Evolutionary conservation across 2,329 filamentous ascomycete species (phyloP).

Genomic region (Penicillium hordei): DNA sequence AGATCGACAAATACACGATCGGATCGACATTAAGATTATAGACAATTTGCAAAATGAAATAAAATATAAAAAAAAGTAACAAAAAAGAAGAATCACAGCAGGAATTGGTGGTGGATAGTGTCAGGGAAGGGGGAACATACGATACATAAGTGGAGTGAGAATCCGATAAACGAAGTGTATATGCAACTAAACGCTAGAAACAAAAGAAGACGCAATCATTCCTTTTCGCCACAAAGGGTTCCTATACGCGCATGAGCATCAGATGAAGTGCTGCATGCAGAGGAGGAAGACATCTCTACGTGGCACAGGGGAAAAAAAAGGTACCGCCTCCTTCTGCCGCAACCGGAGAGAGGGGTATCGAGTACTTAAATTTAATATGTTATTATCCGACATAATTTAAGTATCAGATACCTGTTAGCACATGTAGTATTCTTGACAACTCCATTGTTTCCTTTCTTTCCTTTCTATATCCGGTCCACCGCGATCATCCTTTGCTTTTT

Average conservation of each 20-base stretch:
- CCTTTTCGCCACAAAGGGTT: constrained; percentile 21
- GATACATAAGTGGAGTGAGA: constrained; percentile 23
- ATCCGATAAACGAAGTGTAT: constrained; percentile 13
- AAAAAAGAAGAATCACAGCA: constrained; percentile 9
- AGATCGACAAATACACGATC: not conserved
- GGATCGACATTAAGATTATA: constrained; percentile 14
- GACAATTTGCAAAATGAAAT: constrained; percentile 1
- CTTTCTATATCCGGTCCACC: constrained; percentile 3
- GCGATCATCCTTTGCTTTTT: not conserved
- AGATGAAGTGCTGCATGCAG: constrained; percentile 8
- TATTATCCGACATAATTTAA: not conserved
- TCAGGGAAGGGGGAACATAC: constrained; percentile 18
- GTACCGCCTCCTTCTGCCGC: constrained; percentile 9
- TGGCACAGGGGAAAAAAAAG: not conserved
- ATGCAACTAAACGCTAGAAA: constrained; percentile 13
- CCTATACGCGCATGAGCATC: not conserved
- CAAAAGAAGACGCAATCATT: constrained; percentile 23
- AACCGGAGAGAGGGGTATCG: constrained; percentile 13
- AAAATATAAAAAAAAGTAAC: constrained; percentile 7
- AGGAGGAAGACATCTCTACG: not conserved
- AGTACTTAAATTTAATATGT: not conserved
- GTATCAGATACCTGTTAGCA: not conserved
- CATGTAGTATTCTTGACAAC: not conserved
- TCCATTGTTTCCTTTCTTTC: constrained; percentile 1
- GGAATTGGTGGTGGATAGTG: constrained; percentile 3